phyloP scores from a whole-genome alignment of 2,329 filamentous ascomycete genomes.

The Sclerotiophoma versabilis region DNA sequence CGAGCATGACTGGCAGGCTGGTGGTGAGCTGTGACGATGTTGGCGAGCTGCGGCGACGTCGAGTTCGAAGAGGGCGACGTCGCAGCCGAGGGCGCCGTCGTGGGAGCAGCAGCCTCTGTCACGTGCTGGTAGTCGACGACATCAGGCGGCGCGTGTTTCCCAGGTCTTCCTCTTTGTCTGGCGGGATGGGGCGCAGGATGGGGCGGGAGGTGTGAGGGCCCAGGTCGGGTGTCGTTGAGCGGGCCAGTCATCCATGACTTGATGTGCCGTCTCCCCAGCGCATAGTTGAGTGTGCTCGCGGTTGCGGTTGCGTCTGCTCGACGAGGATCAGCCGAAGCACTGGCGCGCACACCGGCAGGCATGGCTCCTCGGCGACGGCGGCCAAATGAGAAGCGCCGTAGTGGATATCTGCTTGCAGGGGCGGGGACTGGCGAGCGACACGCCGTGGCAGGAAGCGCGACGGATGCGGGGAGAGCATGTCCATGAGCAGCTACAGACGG shows the following conservation, averaged over 20 bases:
- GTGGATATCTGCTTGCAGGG: background rate
- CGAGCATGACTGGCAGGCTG: background rate
- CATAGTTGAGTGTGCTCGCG: slow-evolving; percentile 34
- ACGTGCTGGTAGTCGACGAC: slow-evolving; percentile 1
- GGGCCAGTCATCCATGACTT: slow-evolving; percentile 43
- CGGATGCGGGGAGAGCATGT: slow-evolving; percentile 29
- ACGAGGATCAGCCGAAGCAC: slow-evolving; percentile 8
- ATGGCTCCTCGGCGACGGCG: background rate
- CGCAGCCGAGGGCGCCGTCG: slow-evolving; percentile 12
- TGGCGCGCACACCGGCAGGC: background rate
- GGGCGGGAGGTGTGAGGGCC: background rate
- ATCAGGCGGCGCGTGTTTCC: slow-evolving; percentile 12
- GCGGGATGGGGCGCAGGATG: background rate
- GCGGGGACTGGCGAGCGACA: slow-evolving; percentile 3
- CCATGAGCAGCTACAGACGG: background rate
- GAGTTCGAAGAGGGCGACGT: slow-evolving; percentile 39
- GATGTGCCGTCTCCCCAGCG: slow-evolving; percentile 37
- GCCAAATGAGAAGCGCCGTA: background rate
- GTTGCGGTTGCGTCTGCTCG: slow-evolving; percentile 22
- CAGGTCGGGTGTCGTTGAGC: background rate
- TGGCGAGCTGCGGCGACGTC: slow-evolving; percentile 46
- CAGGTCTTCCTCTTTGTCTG: slow-evolving; percentile 21
- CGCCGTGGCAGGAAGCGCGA: slow-evolving; percentile 15
- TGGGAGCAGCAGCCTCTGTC: background rate
- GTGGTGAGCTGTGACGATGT: slow-evolving; percentile 24